Evolutionary conservation across 1,139 yeast species (phyloP).

Genomic region (Geotrichum europaeum): DNA sequence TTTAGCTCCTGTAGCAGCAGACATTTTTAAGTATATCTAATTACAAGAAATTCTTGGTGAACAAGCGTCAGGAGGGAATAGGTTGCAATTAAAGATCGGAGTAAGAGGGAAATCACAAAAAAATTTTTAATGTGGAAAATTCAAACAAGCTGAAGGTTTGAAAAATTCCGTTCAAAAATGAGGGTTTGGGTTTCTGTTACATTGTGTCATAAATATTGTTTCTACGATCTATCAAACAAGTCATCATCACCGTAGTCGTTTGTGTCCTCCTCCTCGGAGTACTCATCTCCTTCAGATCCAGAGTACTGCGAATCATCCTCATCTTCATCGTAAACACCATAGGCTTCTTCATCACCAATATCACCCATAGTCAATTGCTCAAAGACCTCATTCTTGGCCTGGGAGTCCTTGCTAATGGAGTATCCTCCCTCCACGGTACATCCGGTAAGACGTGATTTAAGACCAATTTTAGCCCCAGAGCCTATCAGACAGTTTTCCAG

Average conservation of each 20-base stretch:
- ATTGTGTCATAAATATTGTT: not conserved
- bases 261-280: constrained; percentile 24
- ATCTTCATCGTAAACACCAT: constrained; percentile 23
- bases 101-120: not conserved
- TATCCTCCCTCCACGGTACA: constrained; percentile 83
- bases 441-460: constrained; percentile 39
- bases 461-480: constrained; percentile 51
- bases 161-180: not conserved
- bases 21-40: constrained; percentile 8
- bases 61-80: not conserved
- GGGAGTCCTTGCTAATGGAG: constrained; percentile 42
- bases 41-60: not conserved
- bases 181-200: not conserved
- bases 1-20: constrained; percentile 15
- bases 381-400: constrained; percentile 77
- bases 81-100: not conserved
- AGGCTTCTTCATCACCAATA: constrained; percentile 34
- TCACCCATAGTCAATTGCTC: constrained; percentile 33
- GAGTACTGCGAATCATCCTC: constrained; percentile 30
- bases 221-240: constrained; percentile 42
- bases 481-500: constrained; percentile 91
- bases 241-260: constrained; percentile 37
- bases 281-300: constrained; percentile 31
- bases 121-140: not conserved
- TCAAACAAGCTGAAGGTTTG: not conserved